Conservation (phyloP, 805 yeast genomes). For the Schwanniomyces vanrijiae region DNA sequence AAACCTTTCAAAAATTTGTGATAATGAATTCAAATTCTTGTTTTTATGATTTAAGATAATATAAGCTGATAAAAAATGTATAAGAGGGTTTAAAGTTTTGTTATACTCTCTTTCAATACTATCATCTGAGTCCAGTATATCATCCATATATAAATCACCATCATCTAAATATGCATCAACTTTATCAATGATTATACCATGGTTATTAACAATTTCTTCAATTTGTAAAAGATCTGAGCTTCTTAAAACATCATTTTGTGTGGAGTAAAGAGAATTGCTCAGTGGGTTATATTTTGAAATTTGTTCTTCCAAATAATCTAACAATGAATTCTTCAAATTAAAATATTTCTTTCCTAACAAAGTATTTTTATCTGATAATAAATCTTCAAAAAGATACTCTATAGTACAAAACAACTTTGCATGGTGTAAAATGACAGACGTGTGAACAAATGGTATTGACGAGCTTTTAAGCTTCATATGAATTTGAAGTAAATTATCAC, state of each 20-base stretch:
- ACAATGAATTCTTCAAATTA: constrained; percentile 23
- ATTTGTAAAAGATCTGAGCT: constrained; percentile 5
- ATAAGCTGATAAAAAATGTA: constrained; percentile 32
- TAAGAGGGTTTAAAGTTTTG: constrained; percentile 22
- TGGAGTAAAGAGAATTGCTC: constrained; percentile 11
- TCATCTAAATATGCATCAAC: constrained; percentile 8
- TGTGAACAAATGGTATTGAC: constrained; percentile 16
- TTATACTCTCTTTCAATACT: background rate
- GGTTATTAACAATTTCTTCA: constrained; percentile 10
- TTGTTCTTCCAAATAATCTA: constrained; percentile 22
- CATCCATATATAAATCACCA: constrained; percentile 1
- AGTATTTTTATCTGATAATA: constrained; percentile 9
- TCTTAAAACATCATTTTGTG: constrained; percentile 16
- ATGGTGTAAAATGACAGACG: constrained; percentile 27
- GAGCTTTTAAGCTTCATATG: constrained; percentile 23
- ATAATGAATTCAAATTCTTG: constrained; percentile 13
- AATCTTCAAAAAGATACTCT: constrained; percentile 20
- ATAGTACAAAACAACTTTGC: constrained; percentile 36
- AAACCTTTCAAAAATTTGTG: constrained; percentile 20
- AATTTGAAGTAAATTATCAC: constrained; percentile 27
- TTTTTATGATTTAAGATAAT: constrained; percentile 23
- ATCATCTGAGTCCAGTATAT: background rate
- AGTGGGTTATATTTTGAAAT: constrained; percentile 22
- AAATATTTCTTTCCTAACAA: constrained; percentile 14
- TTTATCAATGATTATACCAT: background rate